Evolutionary conservation across 768 basidiomycete genomes (phyloP), one percentile per base, ranked within the genome.

Genomic region (Cyclocybe aegerita): DNA sequence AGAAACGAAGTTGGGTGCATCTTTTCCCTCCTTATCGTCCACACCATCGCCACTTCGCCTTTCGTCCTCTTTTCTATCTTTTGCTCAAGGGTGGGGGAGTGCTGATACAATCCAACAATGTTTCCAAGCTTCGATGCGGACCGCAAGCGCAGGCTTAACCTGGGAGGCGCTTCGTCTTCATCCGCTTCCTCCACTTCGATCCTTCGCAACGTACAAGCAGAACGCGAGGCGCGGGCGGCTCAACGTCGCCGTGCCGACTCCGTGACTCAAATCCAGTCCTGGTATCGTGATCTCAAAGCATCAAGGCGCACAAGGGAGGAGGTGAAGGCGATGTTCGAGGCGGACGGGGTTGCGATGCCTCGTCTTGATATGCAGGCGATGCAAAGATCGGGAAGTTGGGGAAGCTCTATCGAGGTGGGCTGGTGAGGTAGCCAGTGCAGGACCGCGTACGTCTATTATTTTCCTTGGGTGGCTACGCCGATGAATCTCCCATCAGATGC

Each of bases 101-200:
- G 23, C 23, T 23, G 23, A 23, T 23, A 23, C 23, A 23, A 23
- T 23, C 5, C 3, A 23, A 23, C 23, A 23, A 23, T 23, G 23
- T 23, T 23, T 23, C 23, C 23, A 1, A 23, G 5, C 23, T 23
- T 23, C 23, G 23, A 23, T 23, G 23, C 23, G 23, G 78, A 84
- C 45, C 68, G 70, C 39, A 75, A 81, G 48, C 78, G 85, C 39
- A 75, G 78, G 58, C 92, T 92, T 56, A 91, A 92, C 63, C 77
- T 92, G 14, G 90, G 90, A 11, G 90, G 90, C 2, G 65, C 78
- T 1, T 76, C 73, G 77, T 14, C 75, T 23, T 23, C 23, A 23
- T 23, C 23, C 23, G 3, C 23, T 23, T 23, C 23, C 23, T 23
- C 23, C 23, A 23, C 23, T 3, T 23, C 23, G 23, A 23, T 23